Conservation (phyloP, 306 rosid species). For the Castanea crenata region DNA sequence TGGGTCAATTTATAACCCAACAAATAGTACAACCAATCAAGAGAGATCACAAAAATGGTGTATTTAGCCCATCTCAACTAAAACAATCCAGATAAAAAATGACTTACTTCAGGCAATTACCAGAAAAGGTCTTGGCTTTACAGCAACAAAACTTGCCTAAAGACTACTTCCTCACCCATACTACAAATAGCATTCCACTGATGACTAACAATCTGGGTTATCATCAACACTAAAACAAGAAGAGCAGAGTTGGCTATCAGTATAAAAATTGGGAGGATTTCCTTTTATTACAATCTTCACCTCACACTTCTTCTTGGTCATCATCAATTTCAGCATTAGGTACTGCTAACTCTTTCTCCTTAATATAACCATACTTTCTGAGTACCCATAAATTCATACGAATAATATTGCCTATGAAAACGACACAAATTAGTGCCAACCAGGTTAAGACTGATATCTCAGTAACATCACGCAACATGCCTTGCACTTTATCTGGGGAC, state of each 20-base stretch:
- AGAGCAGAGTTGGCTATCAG: neutral
- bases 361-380: constrained; percentile 22
- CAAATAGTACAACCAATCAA: neutral
- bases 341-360: neutral
- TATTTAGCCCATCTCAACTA: neutral
- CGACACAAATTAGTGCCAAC: constrained; percentile 17
- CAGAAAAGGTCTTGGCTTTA: neutral
- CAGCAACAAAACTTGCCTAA: neutral
- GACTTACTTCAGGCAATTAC: neutral
- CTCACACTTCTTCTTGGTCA: constrained; percentile 18
- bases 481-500: constrained; percentile 4
- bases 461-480: constrained; percentile 11
- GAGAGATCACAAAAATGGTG: neutral
- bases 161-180: neutral
- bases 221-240: neutral
- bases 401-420: constrained; percentile 17
- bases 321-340: constrained; percentile 7
- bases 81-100: neutral
- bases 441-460: constrained; percentile 27
- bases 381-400: constrained; percentile 15
- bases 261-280: neutral
- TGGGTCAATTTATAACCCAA: too few species aligned
- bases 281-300: neutral
- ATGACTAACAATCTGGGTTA: neutral
- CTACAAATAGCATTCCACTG: neutral